These are phyloP conservation scores for Ulmus americana DNA, from an alignment of 331 rosid species.

Conservation along the genomic window DNA sequence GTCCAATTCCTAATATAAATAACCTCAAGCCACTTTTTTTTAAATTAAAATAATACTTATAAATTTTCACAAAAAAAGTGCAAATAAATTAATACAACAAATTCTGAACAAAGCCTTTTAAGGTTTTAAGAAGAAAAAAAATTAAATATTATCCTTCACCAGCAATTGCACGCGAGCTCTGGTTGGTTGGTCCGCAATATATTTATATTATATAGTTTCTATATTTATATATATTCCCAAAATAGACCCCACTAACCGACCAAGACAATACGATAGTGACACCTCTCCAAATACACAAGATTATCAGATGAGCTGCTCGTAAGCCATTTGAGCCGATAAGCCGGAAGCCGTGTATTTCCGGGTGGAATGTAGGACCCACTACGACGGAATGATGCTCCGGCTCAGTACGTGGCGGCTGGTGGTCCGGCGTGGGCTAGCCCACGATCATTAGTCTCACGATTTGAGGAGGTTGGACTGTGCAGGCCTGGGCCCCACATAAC, in stretches of 20 bases:
- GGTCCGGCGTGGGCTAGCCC: constrained; percentile 71
- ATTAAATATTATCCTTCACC: constrained; percentile 9
- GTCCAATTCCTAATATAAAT: not conserved
- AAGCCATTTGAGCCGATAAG: not conserved
- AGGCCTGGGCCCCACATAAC: constrained; percentile 42
- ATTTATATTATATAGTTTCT: not conserved
- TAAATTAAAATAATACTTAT: not conserved
- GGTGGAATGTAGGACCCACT: constrained; percentile 47
- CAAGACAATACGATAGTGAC: constrained; percentile 45
- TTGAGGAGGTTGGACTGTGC: constrained; percentile 5
- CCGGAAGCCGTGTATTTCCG: constrained; percentile 16
- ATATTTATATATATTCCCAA: constrained; percentile 11
- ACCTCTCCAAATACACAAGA: constrained; percentile 47
- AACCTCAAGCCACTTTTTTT: not conserved
- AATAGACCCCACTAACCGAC: constrained; percentile 58
- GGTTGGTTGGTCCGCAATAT: constrained; percentile 62
- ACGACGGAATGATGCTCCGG: constrained; percentile 23
- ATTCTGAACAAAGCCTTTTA: constrained; percentile 15
- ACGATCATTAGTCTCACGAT: constrained; percentile 40
- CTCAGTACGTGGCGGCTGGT: constrained; percentile 42
- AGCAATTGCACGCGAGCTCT: constrained; percentile 56
- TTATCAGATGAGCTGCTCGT: not conserved
- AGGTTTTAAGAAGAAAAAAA: constrained; percentile 18
- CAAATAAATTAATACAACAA: constrained; percentile 26
- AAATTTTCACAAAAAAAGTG: constrained; percentile 23